These are phyloP conservation scores for Lactifluus pinguis DNA, from an alignment of 768 basidiomycete genomes.

Conservation along the genomic window DNA sequence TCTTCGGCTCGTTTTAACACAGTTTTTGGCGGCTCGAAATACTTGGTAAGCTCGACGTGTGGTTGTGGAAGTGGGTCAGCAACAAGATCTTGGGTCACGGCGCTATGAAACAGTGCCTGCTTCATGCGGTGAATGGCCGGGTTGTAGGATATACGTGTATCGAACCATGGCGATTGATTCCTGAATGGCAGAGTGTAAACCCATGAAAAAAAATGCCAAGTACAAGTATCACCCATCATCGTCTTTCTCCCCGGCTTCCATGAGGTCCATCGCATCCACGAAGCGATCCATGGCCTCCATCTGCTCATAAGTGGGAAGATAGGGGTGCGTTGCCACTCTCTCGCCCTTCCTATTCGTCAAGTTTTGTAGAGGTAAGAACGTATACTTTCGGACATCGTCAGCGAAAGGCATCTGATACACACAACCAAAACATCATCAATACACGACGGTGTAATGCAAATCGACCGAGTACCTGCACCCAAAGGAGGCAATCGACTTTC, in stretches of 20 bases:
- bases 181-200: slow-evolving; percentile 30
- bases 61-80: slow-evolving; percentile 74
- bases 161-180: slow-evolving; percentile 63
- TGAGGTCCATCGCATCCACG: slow-evolving; percentile 85
- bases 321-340: slow-evolving; percentile 63
- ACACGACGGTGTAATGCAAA: background rate
- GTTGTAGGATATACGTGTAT: slow-evolving; percentile 69
- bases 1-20: slow-evolving; percentile 52
- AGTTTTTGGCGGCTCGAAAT: slow-evolving; percentile 67
- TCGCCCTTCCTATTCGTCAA: slow-evolving; percentile 73
- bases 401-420: slow-evolving; percentile 82
- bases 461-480: slow-evolving; percentile 57
- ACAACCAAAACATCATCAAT: background rate
- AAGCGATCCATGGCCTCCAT: slow-evolving; percentile 76
- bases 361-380: slow-evolving; percentile 70
- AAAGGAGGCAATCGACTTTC: slow-evolving; percentile 71
- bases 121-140: slow-evolving; percentile 86
- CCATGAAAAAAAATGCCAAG: background rate
- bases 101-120: slow-evolving; percentile 87
- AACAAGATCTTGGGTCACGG: slow-evolving; percentile 65
- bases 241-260: slow-evolving; percentile 63
- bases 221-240: slow-evolving; percentile 53
- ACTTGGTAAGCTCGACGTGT: slow-evolving; percentile 77
- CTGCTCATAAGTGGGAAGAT: slow-evolving; percentile 72
- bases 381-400: slow-evolving; percentile 84